These are phyloP conservation scores for Penicillium diatomitis DNA, from an alignment of 495 filamentous ascomycete genomes.

Conservation along the genomic window DNA sequence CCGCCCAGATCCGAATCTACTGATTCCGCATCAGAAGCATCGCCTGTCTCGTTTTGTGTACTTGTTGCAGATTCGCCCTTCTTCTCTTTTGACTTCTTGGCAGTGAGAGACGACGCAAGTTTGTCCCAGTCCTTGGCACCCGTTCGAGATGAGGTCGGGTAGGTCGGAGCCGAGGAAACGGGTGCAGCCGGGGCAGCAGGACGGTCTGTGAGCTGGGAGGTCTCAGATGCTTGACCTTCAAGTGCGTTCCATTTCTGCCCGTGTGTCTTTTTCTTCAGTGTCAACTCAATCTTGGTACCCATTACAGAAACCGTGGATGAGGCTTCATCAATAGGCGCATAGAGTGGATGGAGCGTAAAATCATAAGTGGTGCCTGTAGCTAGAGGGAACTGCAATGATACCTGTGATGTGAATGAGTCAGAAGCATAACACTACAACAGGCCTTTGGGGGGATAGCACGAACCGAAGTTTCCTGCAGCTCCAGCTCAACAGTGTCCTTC, in stretches of 20 bases:
- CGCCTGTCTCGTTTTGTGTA: slow-evolving; percentile 15
- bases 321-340: slow-evolving; percentile 50
- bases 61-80: slow-evolving; percentile 7
- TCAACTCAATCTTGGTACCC: slow-evolving; percentile 77
- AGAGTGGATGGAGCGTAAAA: slow-evolving; percentile 66
- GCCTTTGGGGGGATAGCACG: not conserved
- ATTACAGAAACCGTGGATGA: slow-evolving; percentile 55
- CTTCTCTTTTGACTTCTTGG: slow-evolving; percentile 27
- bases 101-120: slow-evolving; percentile 48
- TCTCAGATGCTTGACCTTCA: slow-evolving; percentile 39
- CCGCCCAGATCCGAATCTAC: slow-evolving; percentile 52
- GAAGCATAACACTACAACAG: not conserved
- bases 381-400: slow-evolving; percentile 60
- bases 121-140: slow-evolving; percentile 94
- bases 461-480: slow-evolving; percentile 49
- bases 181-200: slow-evolving; percentile 15
- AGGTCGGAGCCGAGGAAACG: slow-evolving; percentile 44
- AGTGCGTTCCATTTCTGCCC: slow-evolving; percentile 71
- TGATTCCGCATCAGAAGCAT: slow-evolving; percentile 33
- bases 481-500: slow-evolving; percentile 49
- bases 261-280: slow-evolving; percentile 54
- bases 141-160: slow-evolving; percentile 79
- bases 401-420: slow-evolving; percentile 24
- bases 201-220: slow-evolving; percentile 21
- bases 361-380: slow-evolving; percentile 48